Percentiles rank a stretch among this genome's conserved stretches.
Conservation (phyloP, 805 yeast genomes). For the Myxozyma geophila region DNA sequence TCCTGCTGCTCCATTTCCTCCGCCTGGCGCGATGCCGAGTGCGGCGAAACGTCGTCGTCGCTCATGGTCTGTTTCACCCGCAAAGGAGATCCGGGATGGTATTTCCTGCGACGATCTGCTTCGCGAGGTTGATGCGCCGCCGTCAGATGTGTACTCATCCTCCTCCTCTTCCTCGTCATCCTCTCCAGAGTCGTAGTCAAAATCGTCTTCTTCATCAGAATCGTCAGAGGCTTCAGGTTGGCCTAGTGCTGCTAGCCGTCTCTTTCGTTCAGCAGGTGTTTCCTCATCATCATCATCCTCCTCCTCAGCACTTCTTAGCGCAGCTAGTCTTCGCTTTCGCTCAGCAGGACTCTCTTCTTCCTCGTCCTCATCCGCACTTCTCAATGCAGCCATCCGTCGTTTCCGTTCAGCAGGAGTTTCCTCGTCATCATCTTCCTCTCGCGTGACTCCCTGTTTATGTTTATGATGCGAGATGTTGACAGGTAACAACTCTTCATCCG, state of each 20-base stretch:
- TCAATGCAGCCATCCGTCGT: constrained; percentile 35
- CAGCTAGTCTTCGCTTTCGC: constrained; percentile 35
- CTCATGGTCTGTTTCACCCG: constrained; percentile 67
- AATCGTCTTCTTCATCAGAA: constrained; percentile 44
- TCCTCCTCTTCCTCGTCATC: constrained; percentile 38
- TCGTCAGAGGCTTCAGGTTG: constrained; percentile 12
- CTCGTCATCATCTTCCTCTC: constrained; percentile 35
- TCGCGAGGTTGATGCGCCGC: constrained; percentile 2
- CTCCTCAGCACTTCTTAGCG: constrained; percentile 29
- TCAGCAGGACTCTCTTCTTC: constrained; percentile 32
- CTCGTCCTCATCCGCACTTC: constrained; percentile 40
- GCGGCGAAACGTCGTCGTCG: constrained; percentile 60
- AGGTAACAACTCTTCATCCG: constrained; percentile 41
- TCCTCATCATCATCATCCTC: constrained; percentile 38
- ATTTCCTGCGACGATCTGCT: neutral
- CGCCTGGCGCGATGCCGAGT: constrained; percentile 41
- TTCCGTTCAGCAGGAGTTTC: constrained; percentile 37
- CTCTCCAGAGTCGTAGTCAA: constrained; percentile 34
- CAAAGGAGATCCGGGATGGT: constrained; percentile 34
- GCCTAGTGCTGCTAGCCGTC: neutral
- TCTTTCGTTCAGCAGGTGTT: neutral
- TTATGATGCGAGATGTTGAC: neutral
- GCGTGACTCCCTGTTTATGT: constrained; percentile 20
- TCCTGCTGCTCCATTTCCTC: neutral
- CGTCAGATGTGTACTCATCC: constrained; percentile 39